Evolutionary conservation across 1,284 basidiomycete species (phyloP).

Genomic region (Fistulina hepatica): DNA sequence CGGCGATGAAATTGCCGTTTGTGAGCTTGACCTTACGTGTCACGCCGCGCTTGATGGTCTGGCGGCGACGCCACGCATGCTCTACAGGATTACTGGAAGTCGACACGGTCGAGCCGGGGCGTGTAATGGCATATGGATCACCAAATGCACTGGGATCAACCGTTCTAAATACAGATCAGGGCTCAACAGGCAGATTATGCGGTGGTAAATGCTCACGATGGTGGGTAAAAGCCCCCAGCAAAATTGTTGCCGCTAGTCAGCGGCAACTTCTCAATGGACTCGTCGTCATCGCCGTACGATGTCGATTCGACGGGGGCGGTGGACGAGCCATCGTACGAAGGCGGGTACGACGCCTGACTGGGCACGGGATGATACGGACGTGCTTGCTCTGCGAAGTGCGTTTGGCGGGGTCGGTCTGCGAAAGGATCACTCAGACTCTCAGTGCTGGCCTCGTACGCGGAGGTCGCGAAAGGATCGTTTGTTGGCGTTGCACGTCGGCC

Average conservation of each 20-base stretch:
- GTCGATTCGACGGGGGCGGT: constrained; percentile 42
- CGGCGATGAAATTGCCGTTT: constrained; percentile 82
- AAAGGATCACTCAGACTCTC: constrained; percentile 53
- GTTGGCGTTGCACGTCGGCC: constrained; percentile 37
- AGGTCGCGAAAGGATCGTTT: constrained; percentile 34
- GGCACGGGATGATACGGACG: constrained; percentile 36
- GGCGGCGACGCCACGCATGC: constrained; percentile 73
- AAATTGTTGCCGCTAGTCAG: constrained; percentile 46
- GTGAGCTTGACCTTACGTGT: constrained; percentile 93
- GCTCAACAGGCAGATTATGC: constrained; percentile 2
- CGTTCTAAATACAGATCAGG: constrained; percentile 29
- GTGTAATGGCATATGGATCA: constrained; percentile 44
- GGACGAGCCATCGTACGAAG: constrained; percentile 40
- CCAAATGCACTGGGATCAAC: constrained; percentile 53
- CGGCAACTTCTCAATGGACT: constrained; percentile 62
- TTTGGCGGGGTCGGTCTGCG: constrained; percentile 47
- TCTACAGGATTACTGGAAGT: constrained; percentile 56
- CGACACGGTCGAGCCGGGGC: constrained; percentile 56
- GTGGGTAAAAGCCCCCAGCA: constrained; percentile 58
- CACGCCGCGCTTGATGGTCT: constrained; percentile 86
- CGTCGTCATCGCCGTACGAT: constrained; percentile 42
- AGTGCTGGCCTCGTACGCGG: constrained; percentile 26
- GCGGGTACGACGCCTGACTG: constrained; percentile 24
- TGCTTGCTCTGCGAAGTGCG: constrained; percentile 49
- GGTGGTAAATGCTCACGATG: constrained; percentile 36